phyloP scores from a whole-genome alignment of 1,284 basidiomycete species.

The Thecaphora thlaspeos region DNA sequence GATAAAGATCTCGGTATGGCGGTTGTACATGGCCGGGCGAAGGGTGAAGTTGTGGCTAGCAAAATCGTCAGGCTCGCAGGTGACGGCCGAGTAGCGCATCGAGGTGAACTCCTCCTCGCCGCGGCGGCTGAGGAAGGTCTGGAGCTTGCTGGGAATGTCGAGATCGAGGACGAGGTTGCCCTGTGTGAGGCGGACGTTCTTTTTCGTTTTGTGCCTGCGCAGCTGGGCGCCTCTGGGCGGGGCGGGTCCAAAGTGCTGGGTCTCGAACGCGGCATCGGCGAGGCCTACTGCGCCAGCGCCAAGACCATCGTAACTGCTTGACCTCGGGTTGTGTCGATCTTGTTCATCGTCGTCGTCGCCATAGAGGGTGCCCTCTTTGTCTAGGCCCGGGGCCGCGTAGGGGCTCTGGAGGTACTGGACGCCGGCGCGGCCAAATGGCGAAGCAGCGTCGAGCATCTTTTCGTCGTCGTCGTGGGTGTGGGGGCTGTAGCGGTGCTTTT shows the following conservation, averaged over 20 bases:
- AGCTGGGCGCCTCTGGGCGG: slow-evolving; percentile 50
- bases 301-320: neutral
- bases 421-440: slow-evolving; percentile 14
- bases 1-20: slow-evolving; percentile 82
- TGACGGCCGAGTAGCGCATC: slow-evolving; percentile 62
- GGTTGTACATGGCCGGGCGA: slow-evolving; percentile 75
- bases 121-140: slow-evolving; percentile 70
- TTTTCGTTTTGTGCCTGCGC: slow-evolving; percentile 58
- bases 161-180: slow-evolving; percentile 59
- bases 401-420: slow-evolving; percentile 18
- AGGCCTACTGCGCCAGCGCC: slow-evolving; percentile 1
- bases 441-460: slow-evolving; percentile 15
- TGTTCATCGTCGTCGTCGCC: slow-evolving; percentile 12
- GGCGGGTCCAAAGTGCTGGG: slow-evolving; percentile 55
- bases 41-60: slow-evolving; percentile 77
- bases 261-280: slow-evolving; percentile 33
- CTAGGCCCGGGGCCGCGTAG: slow-evolving; percentile 12
- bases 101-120: slow-evolving; percentile 80
- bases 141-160: slow-evolving; percentile 56
- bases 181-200: slow-evolving; percentile 54
- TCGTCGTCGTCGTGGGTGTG: slow-evolving; percentile 23
- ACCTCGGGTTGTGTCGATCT: slow-evolving; percentile 7
- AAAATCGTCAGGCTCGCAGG: slow-evolving; percentile 76
- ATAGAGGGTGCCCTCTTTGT: slow-evolving; percentile 10
- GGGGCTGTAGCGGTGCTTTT: slow-evolving; percentile 20